Percentiles rank a stretch among this genome's conserved stretches.
Evolutionary conservation across 768 basidiomycete genomes (phyloP).

Genomic region (Rhodotorula sphaerocarpa): DNA sequence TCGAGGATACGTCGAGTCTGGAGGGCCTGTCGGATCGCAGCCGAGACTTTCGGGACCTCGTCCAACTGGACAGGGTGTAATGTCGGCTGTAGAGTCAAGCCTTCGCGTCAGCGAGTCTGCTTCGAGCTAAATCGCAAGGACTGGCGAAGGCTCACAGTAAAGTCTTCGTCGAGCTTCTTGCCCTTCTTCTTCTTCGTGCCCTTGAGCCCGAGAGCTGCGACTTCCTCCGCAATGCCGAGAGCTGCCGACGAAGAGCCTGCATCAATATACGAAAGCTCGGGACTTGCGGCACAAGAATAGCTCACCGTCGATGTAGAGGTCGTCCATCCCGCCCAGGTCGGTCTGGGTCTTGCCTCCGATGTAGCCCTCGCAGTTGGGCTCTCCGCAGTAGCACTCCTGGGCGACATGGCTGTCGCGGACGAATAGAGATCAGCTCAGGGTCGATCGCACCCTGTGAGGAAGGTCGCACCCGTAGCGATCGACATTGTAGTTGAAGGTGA

Average conservation of each 20-base stretch:
- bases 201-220: constrained; percentile 71
- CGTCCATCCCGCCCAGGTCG: constrained; percentile 87
- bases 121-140: too few species aligned
- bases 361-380: constrained; percentile 86
- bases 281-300: neutral
- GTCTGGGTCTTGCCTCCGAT: constrained; percentile 99
- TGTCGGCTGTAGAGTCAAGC: constrained; percentile 53
- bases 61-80: constrained; percentile 65
- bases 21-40: constrained; percentile 75
- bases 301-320: constrained; percentile 53
- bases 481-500: constrained; percentile 99
- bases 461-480: constrained; percentile 86
- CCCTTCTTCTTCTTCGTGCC: constrained; percentile 81
- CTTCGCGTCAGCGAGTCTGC: too few species aligned
- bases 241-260: too few species aligned
- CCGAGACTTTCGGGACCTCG: constrained; percentile 83
- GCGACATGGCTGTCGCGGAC: constrained; percentile 65
- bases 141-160: constrained; percentile 58
- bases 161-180: constrained; percentile 91
- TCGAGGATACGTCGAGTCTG: constrained; percentile 68
- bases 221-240: constrained; percentile 86
- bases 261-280: too few species aligned
- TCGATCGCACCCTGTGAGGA: neutral
- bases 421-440: neutral
- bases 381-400: constrained; percentile 89